Conservation (phyloP, 805 yeast species). For the Sugiyamaella marilandica region DNA sequence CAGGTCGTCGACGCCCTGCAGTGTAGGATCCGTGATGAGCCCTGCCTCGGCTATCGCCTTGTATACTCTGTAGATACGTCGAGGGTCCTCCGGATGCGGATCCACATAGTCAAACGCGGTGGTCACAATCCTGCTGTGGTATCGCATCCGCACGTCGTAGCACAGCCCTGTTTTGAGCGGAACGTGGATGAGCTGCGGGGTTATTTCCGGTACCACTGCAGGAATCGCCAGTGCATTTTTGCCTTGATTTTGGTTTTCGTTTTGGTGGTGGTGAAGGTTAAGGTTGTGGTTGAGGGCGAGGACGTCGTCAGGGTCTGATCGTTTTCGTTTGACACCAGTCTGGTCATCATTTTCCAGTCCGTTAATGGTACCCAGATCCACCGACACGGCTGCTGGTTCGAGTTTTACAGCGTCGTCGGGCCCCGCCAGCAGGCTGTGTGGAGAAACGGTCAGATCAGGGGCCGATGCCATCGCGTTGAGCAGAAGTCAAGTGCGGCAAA, state of each 20-base stretch:
- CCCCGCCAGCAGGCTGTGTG: not conserved
- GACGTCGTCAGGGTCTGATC: not conserved
- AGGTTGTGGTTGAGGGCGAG: not conserved
- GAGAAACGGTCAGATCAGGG: not conserved
- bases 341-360: not conserved
- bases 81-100: constrained; percentile 98
- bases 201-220: not conserved
- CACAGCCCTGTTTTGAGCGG: constrained; percentile 89
- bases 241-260: no score
- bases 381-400: not conserved
- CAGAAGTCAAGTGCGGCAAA: not conserved
- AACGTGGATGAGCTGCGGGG: constrained; percentile 63
- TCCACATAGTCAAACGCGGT: constrained; percentile 91
- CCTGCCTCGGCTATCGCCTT: constrained; percentile 94
- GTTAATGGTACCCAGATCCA: not conserved
- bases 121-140: constrained; percentile 91
- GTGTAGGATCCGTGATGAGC: constrained; percentile 68
- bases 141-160: constrained; percentile 95
- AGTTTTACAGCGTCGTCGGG: not conserved
- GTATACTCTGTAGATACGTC: constrained; percentile 90
- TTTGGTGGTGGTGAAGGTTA: no score
- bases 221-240: no score
- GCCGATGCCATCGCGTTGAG: not conserved
- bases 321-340: not conserved
- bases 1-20: constrained; percentile 66